Conservation (phyloP, 768 basidiomycete genomes). For the Cyclocybe aegerita region DNA sequence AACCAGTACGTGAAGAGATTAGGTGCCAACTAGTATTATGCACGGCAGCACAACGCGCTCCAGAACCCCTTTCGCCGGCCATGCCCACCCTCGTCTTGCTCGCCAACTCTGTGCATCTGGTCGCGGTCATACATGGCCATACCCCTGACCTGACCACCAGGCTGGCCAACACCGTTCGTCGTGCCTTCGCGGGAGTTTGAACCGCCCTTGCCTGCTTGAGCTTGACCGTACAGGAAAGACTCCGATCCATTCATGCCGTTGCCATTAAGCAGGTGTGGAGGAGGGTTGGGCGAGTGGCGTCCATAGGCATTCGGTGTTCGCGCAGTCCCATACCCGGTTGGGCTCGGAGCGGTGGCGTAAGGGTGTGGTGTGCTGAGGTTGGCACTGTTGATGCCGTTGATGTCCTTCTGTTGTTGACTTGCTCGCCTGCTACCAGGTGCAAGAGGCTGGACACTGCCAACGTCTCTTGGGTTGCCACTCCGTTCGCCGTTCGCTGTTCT, state of each 20-base stretch:
- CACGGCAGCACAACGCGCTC: constrained; percentile 68
- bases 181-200: constrained; percentile 54
- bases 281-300: constrained; percentile 51
- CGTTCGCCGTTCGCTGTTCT: constrained; percentile 51
- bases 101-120: constrained; percentile 58
- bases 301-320: constrained; percentile 45
- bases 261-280: constrained; percentile 36
- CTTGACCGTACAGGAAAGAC: constrained; percentile 65
- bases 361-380: constrained; percentile 64
- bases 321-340: constrained; percentile 51
- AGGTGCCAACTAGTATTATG: constrained; percentile 31
- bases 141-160: constrained; percentile 37
- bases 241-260: constrained; percentile 59
- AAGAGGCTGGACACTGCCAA: constrained; percentile 67
- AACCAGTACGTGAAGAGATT: constrained; percentile 30
- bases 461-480: constrained; percentile 48
- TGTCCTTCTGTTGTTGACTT: constrained; percentile 61
- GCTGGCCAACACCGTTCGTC: constrained; percentile 40
- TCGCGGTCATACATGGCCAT: constrained; percentile 71
- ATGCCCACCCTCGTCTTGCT: constrained; percentile 62
- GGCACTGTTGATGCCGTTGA: constrained; percentile 31
- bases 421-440: constrained; percentile 64
- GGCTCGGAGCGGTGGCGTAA: constrained; percentile 65
- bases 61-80: constrained; percentile 64
- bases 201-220: constrained; percentile 45